Percentiles rank a stretch among this genome's conserved stretches.
Conservation (phyloP, 2,329 filamentous ascomycete species). For the Xylariaceae sp. region DNA sequence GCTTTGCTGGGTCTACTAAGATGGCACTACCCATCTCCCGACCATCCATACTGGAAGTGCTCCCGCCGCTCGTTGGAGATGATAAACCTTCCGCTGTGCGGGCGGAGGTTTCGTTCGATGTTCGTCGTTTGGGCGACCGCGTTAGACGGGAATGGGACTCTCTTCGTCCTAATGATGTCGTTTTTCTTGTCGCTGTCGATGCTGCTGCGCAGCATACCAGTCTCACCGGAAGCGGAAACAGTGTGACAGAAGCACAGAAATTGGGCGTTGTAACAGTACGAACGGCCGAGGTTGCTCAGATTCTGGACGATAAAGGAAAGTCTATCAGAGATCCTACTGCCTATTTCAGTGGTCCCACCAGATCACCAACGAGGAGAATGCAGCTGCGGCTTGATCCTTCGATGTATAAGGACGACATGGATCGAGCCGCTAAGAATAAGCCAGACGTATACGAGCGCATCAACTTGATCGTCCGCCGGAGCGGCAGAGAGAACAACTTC, state of each 20-base stretch:
- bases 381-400: constrained; percentile 76
- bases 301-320: constrained; percentile 80
- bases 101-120: constrained; percentile 80
- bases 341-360: constrained; percentile 59
- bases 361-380: constrained; percentile 62
- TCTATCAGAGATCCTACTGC: constrained; percentile 61
- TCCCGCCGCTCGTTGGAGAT: constrained; percentile 78
- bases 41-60: constrained; percentile 81
- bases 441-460: constrained; percentile 77
- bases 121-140: constrained; percentile 71
- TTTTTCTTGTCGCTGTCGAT: constrained; percentile 80
- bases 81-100: constrained; percentile 78
- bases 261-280: constrained; percentile 69
- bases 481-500: constrained; percentile 93
- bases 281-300: constrained; percentile 78
- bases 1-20: constrained; percentile 79
- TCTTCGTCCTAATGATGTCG: constrained; percentile 78
- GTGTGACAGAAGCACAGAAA: constrained; percentile 51
- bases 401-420: constrained; percentile 74
- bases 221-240: constrained; percentile 49
- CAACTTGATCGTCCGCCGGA: constrained; percentile 80
- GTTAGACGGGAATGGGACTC: constrained; percentile 86
- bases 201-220: constrained; percentile 49
- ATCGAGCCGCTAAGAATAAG: constrained; percentile 61
- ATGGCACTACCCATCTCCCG: constrained; percentile 89